A percentile compares a stretch with the other conserved stretches of the same genome.
Conservation (phyloP, 108 stramenopile species). For the Pseudonitzschia pungens region DNA sequence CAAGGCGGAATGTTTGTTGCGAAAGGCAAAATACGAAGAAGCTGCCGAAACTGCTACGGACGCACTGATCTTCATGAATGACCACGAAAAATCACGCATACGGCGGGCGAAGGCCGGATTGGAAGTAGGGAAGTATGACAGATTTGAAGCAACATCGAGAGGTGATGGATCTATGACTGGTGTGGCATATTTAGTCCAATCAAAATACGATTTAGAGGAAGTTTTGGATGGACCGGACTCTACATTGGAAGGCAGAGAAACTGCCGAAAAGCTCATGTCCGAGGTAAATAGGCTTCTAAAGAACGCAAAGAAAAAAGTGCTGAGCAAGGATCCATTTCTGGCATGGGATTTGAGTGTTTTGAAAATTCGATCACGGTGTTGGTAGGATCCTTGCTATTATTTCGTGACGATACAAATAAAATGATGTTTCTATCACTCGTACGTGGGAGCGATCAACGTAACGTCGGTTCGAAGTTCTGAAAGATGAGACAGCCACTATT, state of each 20-base stretch:
- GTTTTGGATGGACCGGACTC: background rate
- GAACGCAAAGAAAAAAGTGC: slow-evolving; percentile 9
- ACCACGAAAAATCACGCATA: slow-evolving; percentile 9
- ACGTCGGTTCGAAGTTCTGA: too few species aligned
- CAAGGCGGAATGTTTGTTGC: slow-evolving; percentile 9
- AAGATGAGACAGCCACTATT: too few species aligned
- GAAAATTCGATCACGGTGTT: slow-evolving; percentile 9
- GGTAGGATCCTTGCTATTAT: background rate
- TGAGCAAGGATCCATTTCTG: background rate
- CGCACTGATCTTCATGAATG: background rate
- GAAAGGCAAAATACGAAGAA: slow-evolving; percentile 6
- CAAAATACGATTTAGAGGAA: slow-evolving; percentile 4
- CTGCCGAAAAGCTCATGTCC: background rate
- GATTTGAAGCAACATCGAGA: slow-evolving; percentile 2
- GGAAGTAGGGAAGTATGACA: slow-evolving; percentile 5
- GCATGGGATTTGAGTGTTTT: slow-evolving; percentile 2
- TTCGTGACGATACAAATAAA: too few species aligned
- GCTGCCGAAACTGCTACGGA: slow-evolving; percentile 11
- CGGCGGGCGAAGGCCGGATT: slow-evolving; percentile 1
- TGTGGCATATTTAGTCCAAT: slow-evolving; percentile 3
- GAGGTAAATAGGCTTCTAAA: background rate
- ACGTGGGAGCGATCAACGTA: too few species aligned
- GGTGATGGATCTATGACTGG: background rate
- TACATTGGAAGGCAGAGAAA: background rate
- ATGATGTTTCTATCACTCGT: too few species aligned